These are phyloP conservation scores for Rhinocladiella mackenziei DNA, from an alignment of 2,329 filamentous ascomycete species.

Conservation along the genomic window DNA sequence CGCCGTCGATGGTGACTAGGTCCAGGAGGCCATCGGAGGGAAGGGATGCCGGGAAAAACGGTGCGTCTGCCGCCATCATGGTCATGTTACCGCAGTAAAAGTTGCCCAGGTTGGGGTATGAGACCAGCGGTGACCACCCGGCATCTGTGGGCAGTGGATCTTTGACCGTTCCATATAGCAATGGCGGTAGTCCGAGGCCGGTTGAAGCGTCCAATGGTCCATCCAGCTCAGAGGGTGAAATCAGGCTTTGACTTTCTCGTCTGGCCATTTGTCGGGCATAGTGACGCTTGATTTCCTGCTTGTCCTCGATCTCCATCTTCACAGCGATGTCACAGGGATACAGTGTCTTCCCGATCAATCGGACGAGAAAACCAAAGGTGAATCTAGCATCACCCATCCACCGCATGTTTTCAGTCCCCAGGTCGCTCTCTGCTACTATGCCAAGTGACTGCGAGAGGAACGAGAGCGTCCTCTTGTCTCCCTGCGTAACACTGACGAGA, in stretches of 20 bases:
- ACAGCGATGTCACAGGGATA: constrained; percentile 89
- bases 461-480: constrained; percentile 67
- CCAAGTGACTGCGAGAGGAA: constrained; percentile 90
- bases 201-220: constrained; percentile 32
- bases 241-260: constrained; percentile 39
- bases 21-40: constrained; percentile 84
- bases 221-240: constrained; percentile 34
- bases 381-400: constrained; percentile 91
- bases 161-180: constrained; percentile 75
- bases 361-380: constrained; percentile 74
- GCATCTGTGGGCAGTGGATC: constrained; percentile 69
- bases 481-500: constrained; percentile 82
- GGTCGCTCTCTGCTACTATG: constrained; percentile 82
- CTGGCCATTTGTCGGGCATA: constrained; percentile 55
- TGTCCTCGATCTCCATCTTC: constrained; percentile 75
- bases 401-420: constrained; percentile 83
- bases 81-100: constrained; percentile 96
- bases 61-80: constrained; percentile 80
- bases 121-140: constrained; percentile 66
- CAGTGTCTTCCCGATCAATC: constrained; percentile 68
- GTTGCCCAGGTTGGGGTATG: constrained; percentile 76
- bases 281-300: constrained; percentile 67
- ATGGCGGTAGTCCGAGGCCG: constrained; percentile 59
- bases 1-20: constrained; percentile 73
- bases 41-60: constrained; percentile 81